A percentile compares a stretch with the other conserved stretches of the same genome.
phyloP scores from a whole-genome alignment of 352 stramenopile genomes.

The Globisporangium yorkense region DNA sequence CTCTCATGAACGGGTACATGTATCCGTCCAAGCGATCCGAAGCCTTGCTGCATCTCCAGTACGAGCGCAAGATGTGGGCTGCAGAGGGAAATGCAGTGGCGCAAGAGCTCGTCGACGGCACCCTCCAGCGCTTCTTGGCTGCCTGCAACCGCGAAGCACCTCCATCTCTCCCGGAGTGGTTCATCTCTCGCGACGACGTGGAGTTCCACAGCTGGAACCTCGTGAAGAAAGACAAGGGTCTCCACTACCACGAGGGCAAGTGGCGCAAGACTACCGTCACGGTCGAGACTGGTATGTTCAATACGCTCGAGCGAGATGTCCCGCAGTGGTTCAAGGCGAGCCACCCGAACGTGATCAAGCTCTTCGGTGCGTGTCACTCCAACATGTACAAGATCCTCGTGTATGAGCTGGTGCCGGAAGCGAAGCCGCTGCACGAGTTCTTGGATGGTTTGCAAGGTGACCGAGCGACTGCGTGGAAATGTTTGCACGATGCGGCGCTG shows the following conservation, averaged over 20 bases:
- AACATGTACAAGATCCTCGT: not conserved
- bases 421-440: not conserved
- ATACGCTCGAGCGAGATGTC: not conserved
- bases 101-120: not conserved
- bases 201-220: constrained; percentile 3
- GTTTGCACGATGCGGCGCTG: constrained; percentile 18
- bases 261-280: constrained; percentile 1
- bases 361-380: constrained; percentile 2
- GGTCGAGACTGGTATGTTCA: not conserved
- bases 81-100: not conserved
- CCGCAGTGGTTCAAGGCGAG: not conserved
- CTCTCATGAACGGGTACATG: not conserved
- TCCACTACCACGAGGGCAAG: not conserved
- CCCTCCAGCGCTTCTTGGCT: not conserved
- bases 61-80: not conserved
- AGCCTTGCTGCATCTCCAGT: not conserved
- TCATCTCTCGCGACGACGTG: constrained; percentile 1
- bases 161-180: not conserved
- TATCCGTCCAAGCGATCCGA: not conserved
- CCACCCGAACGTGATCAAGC: constrained; percentile 6
- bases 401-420: not conserved
- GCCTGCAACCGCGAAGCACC: not conserved
- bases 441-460: not conserved
- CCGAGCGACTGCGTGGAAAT: constrained; percentile 7
- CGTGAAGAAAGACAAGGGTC: not conserved